Base-by-base conservation (phyloP, 805 yeast species). In the Metschnikowia lochheadii region DNA sequence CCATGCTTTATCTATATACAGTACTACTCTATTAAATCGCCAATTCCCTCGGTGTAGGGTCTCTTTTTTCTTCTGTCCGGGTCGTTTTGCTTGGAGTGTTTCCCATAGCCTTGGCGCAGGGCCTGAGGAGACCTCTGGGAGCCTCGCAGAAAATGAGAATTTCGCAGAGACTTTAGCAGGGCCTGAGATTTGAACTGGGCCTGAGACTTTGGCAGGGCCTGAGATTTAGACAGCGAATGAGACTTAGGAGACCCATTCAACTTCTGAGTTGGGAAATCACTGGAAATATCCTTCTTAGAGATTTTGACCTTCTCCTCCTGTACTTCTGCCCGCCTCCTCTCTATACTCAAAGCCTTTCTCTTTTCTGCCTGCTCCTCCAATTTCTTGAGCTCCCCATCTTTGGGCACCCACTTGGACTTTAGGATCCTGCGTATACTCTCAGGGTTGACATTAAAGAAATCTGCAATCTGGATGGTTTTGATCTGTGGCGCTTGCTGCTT, bases 391-490 rank as follows among this genome's bases (percentile, higher is more conserved):
- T 84, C 87, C n/a, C 74, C 76, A 1, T 70, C 76, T 4, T 66
- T 72, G 0, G 96, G 96, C 15, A 64, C 67, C 95, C 96, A 91
- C 36, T 77, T 81, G 5, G 92, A 83, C 62, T 81, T 83, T 56
- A 91, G 63, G 17, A 91, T 89, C 55, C 96, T 78, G 51, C 96
- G 73, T 2, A 90, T 79, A 0, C 91, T 87, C 57, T 90, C 95
- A 0, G 95, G 92, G 0, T 94, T 85, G 5, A 89, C 76, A 44
- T 78, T 72, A 66, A 85, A 90, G 61, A 77, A 78, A 32, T 77
- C 71, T 0, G 89, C 85, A 5, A 91, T 63, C 40, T 81, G 84
- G 2, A 70, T 69, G 2, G 84, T 76, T 3, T 78, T 79, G 47
- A 87, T 55, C n/a, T 78, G 74, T 0, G 97, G 96, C 54, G 73